Conservation (phyloP, 2,329 filamentous ascomycete species). For the Raffaelea ambrosiae region DNA sequence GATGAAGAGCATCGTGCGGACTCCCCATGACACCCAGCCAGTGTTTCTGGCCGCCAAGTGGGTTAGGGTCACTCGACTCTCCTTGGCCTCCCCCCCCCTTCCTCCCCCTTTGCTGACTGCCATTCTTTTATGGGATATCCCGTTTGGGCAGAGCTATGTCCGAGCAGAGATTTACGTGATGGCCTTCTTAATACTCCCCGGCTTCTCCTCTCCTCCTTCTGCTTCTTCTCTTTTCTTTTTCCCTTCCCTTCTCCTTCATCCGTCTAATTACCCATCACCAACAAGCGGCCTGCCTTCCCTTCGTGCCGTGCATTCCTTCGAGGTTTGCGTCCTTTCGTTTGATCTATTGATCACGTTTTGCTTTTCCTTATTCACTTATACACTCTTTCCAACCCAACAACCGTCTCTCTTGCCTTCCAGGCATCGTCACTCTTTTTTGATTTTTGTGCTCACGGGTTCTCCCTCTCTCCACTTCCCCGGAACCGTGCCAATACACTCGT, state of each 20-base stretch:
- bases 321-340: slow-evolving; percentile 16
- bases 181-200: too few relatives aligned
- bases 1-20: too few relatives aligned
- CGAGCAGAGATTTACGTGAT: too few relatives aligned
- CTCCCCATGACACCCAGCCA: too few relatives aligned
- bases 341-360: slow-evolving; percentile 8
- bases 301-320: slow-evolving; percentile 11
- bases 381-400: neutral
- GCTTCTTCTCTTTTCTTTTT: neutral
- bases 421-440: neutral
- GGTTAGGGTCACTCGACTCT: neutral
- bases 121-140: too few relatives aligned
- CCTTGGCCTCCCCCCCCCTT: too few relatives aligned
- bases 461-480: neutral
- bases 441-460: neutral
- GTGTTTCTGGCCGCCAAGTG: neutral
- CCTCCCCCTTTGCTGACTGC: neutral
- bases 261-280: too few relatives aligned
- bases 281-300: slow-evolving; percentile 3
- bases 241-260: neutral
- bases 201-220: too few relatives aligned
- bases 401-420: too few relatives aligned
- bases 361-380: neutral
- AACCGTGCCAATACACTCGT: neutral
- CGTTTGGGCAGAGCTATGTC: too few relatives aligned